These are phyloP conservation scores for Trametes pubescens DNA, from an alignment of 1,284 basidiomycete species.

Conservation along the genomic window DNA sequence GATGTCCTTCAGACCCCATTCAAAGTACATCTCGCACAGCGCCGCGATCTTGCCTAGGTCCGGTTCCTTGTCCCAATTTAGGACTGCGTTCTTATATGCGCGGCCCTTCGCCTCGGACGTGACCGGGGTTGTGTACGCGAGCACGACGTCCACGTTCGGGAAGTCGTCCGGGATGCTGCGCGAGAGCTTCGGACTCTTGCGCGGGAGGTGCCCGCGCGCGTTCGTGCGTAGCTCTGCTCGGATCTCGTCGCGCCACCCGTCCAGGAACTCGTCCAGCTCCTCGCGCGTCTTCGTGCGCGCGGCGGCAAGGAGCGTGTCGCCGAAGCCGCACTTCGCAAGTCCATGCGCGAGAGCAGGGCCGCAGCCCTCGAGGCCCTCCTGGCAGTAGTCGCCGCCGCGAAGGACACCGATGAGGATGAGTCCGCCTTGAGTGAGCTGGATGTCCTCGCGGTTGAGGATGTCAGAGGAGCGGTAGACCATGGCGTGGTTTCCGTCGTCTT, in stretches of 20 bases:
- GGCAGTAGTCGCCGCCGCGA: conserved; percentile 91
- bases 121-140: conserved; percentile 80
- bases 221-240: conserved; percentile 78
- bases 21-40: conserved; percentile 86
- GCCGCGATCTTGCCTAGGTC: conserved; percentile 77
- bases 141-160: conserved; percentile 71
- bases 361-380: conserved; percentile 69
- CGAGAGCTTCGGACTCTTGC: conserved; percentile 68
- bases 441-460: conserved; percentile 58
- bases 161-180: conserved; percentile 67
- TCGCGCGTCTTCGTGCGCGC: conserved; percentile 58
- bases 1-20: conserved; percentile 85
- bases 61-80: conserved; percentile 70
- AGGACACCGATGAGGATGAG: conserved; percentile 89
- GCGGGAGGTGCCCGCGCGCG: conserved; percentile 63
- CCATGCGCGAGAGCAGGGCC: conserved; percentile 70
- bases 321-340: conserved; percentile 78
- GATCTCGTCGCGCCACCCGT: conserved; percentile 69
- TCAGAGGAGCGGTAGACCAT: conserved; percentile 67
- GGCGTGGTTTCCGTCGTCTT: conserved; percentile 79
- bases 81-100: conserved; percentile 42
- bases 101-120: conserved; percentile 68
- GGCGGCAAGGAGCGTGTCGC: conserved; percentile 70
- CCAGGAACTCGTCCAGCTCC: conserved; percentile 62
- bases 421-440: conserved; percentile 74